A percentile compares a stretch with the other conserved stretches of the same genome.
Conservation (phyloP, 139 green algal genomes). For the Closterium sp. region DNA sequence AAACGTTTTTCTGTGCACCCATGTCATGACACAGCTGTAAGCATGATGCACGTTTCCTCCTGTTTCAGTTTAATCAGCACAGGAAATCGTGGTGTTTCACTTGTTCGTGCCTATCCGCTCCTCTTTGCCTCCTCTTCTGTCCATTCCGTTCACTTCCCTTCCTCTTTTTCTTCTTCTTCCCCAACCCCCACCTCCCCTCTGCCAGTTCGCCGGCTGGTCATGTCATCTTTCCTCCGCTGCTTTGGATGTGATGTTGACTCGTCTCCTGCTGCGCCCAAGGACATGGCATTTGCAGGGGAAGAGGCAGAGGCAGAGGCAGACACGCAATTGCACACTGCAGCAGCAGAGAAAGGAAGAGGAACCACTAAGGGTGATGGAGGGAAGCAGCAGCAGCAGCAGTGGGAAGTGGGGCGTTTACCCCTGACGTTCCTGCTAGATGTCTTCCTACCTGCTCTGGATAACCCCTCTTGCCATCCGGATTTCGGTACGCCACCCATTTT, state of each 20-base stretch:
- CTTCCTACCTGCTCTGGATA: neutral
- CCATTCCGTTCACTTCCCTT: too few relatives aligned
- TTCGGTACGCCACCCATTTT: neutral
- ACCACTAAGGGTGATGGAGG: neutral
- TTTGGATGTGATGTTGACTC: neutral
- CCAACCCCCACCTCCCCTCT: neutral
- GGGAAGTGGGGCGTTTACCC: neutral
- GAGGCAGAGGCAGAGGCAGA: constrained; percentile 3
- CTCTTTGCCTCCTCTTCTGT: too few relatives aligned
- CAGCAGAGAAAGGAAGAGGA: neutral
- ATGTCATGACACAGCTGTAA: too few relatives aligned
- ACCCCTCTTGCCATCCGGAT: neutral
- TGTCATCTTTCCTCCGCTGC: neutral
- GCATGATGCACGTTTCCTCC: too few relatives aligned
- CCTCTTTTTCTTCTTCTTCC: neutral
- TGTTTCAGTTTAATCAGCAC: too few relatives aligned
- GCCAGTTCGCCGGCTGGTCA: neutral
- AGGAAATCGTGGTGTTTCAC: too few relatives aligned
- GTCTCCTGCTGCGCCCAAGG: neutral
- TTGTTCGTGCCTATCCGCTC: too few relatives aligned
- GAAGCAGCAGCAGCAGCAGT: neutral
- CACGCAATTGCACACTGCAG: neutral
- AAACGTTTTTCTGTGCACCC: too few relatives aligned
- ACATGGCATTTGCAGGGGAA: neutral
- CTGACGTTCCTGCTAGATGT: neutral